These are phyloP conservation scores for Aquilaria sinensis DNA, from an alignment of 345 rosid genomes.

Conservation along the genomic window DNA sequence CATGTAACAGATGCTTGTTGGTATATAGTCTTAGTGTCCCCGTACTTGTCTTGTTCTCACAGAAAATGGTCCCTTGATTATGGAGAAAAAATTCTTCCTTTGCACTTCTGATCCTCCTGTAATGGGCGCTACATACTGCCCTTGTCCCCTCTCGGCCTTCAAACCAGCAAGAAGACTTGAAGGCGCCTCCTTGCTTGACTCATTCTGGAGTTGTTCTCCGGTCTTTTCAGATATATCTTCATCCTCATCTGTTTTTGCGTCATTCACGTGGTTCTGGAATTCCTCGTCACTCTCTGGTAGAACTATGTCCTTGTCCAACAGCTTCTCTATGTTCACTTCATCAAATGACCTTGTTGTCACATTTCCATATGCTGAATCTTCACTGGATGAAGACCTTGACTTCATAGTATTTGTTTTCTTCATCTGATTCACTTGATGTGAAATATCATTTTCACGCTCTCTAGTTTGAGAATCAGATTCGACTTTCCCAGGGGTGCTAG, in stretches of 20 bases:
- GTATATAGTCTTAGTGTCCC: constrained; percentile 41
- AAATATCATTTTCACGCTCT: constrained; percentile 9
- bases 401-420: constrained; percentile 23
- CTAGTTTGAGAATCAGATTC: constrained; percentile 14
- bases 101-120: constrained; percentile 21
- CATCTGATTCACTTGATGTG: constrained; percentile 14
- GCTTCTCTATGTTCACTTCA: constrained; percentile 37
- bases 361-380: constrained; percentile 34
- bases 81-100: constrained; percentile 21
- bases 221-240: background rate
- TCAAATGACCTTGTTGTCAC: constrained; percentile 30
- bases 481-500: constrained; percentile 5
- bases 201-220: background rate
- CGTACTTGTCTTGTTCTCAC: constrained; percentile 53
- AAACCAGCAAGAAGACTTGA: constrained; percentile 24
- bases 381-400: constrained; percentile 24
- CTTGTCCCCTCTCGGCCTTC: constrained; percentile 24
- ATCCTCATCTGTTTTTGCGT: constrained; percentile 2
- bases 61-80: constrained; percentile 43
- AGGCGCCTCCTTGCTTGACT: constrained; percentile 16
- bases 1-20: background rate
- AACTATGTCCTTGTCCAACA: constrained; percentile 54
- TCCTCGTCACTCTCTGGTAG: constrained; percentile 54
- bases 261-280: constrained; percentile 6
- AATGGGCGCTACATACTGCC: constrained; percentile 17